Base-by-base conservation (phyloP, 257 asterid species). In the Osmanthus fragrans region DNA sequence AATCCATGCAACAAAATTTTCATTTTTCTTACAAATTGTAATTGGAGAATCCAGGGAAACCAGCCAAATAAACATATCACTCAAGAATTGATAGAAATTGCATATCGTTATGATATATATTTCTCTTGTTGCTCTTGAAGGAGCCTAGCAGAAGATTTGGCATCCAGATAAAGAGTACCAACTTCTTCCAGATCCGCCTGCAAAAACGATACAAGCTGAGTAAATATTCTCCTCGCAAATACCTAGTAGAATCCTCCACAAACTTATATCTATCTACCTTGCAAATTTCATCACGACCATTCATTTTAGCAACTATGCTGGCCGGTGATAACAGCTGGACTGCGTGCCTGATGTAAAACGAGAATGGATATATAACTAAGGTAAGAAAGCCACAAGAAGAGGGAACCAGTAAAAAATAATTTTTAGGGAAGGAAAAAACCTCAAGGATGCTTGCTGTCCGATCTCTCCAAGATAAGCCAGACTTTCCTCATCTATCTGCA, bases 141-240 rank as follows among this genome's bases (percentile, higher is more conserved):
- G 81, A 93, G 98, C 83, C 79, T 87, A 8, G 92, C 98, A 2
- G 97, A 93, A 66, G 96, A 92, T 74, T 92, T 93, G 1, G 97
- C 99, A 45, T 95, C 96, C 78, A 91, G 86, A 82, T 93, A 95
- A 4, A 95, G 96, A 30, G 91, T 72, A 60, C 34, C 80, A 73
- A 95, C 98, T 87, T 95, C 99, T 78, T 93, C 97, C 7, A 95
- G 98, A 84, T 93, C 99, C 75, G 89, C 96, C 98, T 91, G 90
- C 65, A 81, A 42, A 76, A 76, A 36, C 9, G 1, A 8, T 13
- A 7, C 75, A 79, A 5, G 45, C 63, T 40, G 8, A 76, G 34
- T 2, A 4, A 49, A 51, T n/a, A 11, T 40, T 12, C 37, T 18
- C 9, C 4, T 13, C 4, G 1, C 3, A 45, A 45, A 45, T 15